These are phyloP conservation scores for Monilinia aucupariae DNA, from an alignment of 2,329 filamentous ascomycete species.

Conservation along the genomic window DNA sequence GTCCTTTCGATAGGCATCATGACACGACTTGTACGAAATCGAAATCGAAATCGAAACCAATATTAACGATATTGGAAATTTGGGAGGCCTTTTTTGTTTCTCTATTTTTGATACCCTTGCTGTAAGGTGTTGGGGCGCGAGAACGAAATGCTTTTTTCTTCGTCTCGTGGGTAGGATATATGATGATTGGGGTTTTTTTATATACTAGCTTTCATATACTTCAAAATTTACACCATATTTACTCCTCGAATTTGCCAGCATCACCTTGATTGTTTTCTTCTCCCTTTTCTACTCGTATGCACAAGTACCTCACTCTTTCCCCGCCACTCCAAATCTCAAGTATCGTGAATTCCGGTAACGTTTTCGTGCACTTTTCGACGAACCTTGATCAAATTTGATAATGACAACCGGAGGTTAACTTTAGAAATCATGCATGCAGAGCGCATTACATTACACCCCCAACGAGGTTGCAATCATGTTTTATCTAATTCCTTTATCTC, in stretches of 20 bases:
- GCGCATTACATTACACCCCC: background rate
- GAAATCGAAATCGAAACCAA: background rate
- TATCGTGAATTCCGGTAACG: background rate
- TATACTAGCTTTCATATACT: background rate
- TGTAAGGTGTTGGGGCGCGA: slow-evolving; percentile 14
- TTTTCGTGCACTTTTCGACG: background rate
- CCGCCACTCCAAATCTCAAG: background rate
- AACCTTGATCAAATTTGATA: background rate
- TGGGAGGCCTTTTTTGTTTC: slow-evolving; percentile 5
- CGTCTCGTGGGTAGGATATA: background rate
- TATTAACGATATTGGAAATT: background rate
- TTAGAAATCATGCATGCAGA: slow-evolving; percentile 1
- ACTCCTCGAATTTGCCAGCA: background rate
- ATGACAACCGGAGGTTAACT: background rate
- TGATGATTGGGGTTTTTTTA: background rate
- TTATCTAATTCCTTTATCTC: background rate
- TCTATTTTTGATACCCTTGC: slow-evolving; percentile 13
- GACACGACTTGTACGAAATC: background rate
- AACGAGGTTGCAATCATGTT: background rate
- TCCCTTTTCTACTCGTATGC: background rate
- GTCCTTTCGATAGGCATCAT: background rate
- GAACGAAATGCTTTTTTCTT: background rate
- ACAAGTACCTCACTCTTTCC: background rate
- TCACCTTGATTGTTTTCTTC: background rate
- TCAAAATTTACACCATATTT: slow-evolving; percentile 3